Evolutionary conservation across 2,329 filamentous ascomycete genomes (phyloP).

Genomic region (Nannizziopsis arthrosporioides): DNA sequence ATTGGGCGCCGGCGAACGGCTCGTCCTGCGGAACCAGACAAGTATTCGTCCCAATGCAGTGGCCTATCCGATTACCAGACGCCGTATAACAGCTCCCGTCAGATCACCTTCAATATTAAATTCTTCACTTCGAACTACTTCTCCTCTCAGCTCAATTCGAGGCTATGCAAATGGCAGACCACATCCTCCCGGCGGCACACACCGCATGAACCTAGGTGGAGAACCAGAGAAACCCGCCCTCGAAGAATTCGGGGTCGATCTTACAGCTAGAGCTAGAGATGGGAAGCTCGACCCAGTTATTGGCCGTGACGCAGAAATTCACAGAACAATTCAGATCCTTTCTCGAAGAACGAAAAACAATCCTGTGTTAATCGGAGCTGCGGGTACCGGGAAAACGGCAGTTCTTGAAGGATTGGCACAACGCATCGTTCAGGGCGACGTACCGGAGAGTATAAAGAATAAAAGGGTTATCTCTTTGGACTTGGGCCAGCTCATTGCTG

Average conservation of each 20-base stretch:
- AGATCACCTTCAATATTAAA: neutral
- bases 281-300: constrained; percentile 95
- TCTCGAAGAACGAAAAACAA: constrained; percentile 93
- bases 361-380: constrained; percentile 81
- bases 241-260: constrained; percentile 81
- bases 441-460: constrained; percentile 90
- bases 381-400: constrained; percentile 88
- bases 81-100: neutral
- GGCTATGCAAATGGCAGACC: constrained; percentile 53
- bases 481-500: constrained; percentile 83
- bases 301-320: constrained; percentile 80
- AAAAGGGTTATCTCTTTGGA: constrained; percentile 82
- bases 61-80: neutral
- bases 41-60: constrained; percentile 1
- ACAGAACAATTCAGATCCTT: constrained; percentile 85
- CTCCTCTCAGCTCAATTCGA: constrained; percentile 19
- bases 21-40: neutral
- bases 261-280: constrained; percentile 71
- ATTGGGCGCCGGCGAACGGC: constrained; percentile 2
- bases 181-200: constrained; percentile 81
- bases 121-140: neutral
- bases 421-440: constrained; percentile 81
- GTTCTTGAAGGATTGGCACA: constrained; percentile 83
- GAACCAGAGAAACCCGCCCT: constrained; percentile 71
- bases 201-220: constrained; percentile 79